phyloP scores from a whole-genome alignment of 2,329 filamentous ascomycete genomes.

The Penicillium fuscoglaucum region DNA sequence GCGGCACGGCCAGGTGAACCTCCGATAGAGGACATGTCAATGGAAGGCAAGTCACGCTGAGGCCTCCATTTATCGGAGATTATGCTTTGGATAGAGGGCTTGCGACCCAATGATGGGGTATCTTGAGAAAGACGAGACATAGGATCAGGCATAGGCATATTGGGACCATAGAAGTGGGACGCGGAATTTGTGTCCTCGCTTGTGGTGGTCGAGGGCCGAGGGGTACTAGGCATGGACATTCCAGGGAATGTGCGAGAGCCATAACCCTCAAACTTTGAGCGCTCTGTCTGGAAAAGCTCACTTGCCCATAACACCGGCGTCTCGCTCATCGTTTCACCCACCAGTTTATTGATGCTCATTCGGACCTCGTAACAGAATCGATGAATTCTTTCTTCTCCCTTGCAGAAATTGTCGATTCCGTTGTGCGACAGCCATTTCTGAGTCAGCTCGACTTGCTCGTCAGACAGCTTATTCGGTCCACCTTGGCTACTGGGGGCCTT shows the following conservation, averaged over 20 bases:
- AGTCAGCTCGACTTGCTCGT: slow-evolving; percentile 87
- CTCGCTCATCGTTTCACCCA: slow-evolving; percentile 79
- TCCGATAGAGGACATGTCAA: slow-evolving; percentile 60
- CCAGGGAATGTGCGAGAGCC: slow-evolving; percentile 39
- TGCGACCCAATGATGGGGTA: slow-evolving; percentile 48
- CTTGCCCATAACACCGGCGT: slow-evolving; percentile 91
- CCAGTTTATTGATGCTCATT: slow-evolving; percentile 78
- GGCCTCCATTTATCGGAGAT: slow-evolving; percentile 65
- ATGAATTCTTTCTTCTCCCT: slow-evolving; percentile 91
- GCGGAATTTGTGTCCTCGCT: slow-evolving; percentile 44
- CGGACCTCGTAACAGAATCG: slow-evolving; percentile 89
- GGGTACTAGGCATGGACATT: slow-evolving; percentile 47
- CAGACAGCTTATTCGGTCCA: slow-evolving; percentile 91
- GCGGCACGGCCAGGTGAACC: slow-evolving; percentile 67
- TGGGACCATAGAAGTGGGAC: slow-evolving; percentile 29
- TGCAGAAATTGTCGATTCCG: slow-evolving; percentile 88
- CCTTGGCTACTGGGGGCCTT: slow-evolving; percentile 80
- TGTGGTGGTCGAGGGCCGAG: slow-evolving; percentile 46
- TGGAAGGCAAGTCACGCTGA: slow-evolving; percentile 58
- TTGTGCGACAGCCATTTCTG: slow-evolving; percentile 77
- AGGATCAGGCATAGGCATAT: slow-evolving; percentile 33
- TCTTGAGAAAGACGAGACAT: slow-evolving; percentile 37
- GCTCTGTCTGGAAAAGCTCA: slow-evolving; percentile 77
- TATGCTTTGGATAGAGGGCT: slow-evolving; percentile 68
- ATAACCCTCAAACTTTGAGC: slow-evolving; percentile 44